Conservation (phyloP, 352 stramenopile species). For the Phytophthora cactorum region DNA sequence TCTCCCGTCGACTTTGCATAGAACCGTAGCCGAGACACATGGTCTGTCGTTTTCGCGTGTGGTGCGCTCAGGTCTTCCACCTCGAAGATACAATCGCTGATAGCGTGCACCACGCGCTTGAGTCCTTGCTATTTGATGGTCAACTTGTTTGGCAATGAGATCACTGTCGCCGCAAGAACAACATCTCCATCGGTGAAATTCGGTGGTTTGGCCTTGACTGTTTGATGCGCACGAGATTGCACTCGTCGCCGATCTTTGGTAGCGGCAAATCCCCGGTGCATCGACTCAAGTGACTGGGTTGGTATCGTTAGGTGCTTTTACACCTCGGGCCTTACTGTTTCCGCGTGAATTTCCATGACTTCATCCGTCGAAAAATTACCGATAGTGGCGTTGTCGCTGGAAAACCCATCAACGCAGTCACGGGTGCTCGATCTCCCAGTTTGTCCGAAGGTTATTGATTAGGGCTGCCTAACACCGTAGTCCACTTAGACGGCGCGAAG, state of each 20-base stretch:
- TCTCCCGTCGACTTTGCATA: background rate
- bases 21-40: background rate
- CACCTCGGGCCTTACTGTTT: background rate
- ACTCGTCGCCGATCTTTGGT: background rate
- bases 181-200: constrained; percentile 12
- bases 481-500: background rate
- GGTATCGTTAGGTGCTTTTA: background rate
- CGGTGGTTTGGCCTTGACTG: background rate
- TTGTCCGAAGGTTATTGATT: background rate
- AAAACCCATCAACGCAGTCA: background rate
- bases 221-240: background rate
- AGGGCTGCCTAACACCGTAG: background rate
- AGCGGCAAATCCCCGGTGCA: background rate
- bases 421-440: background rate
- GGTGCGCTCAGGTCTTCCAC: background rate
- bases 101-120: background rate
- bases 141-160: background rate
- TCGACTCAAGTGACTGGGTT: background rate
- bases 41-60: background rate
- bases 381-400: background rate
- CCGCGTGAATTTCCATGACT: background rate
- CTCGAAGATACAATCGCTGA: background rate
- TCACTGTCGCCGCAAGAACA: background rate
- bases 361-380: background rate
- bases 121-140: constrained; percentile 6